Conservation (phyloP, 192 early-diverging fungal genomes). For the Thoreauomyces humboldtii region DNA sequence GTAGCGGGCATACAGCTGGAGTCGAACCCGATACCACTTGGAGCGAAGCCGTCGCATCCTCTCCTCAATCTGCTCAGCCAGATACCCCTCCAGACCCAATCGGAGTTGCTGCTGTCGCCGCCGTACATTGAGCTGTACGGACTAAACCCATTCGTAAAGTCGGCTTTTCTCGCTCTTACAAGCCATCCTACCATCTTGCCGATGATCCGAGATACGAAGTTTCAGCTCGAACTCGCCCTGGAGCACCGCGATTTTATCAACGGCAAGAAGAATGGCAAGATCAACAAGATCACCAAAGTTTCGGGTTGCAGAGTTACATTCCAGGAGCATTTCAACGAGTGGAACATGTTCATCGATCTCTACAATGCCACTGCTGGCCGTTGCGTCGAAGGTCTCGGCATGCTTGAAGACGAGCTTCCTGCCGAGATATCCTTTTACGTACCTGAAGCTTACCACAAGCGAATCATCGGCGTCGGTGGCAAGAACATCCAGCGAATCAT, state of each 20-base stretch:
- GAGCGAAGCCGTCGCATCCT: neutral
- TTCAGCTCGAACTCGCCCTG: conserved; percentile 71
- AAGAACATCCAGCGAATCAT: conserved; percentile 89
- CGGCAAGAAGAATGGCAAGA: conserved; percentile 87
- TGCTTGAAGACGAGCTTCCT: conserved; percentile 80
- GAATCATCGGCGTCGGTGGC: conserved; percentile 85
- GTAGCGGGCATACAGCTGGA: conserved; percentile 43
- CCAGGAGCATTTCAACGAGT: conserved; percentile 66
- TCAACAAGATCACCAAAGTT: conserved; percentile 78
- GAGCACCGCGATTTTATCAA: conserved; percentile 85
- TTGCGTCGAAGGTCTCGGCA: conserved; percentile 64
- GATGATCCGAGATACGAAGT: conserved; percentile 60
- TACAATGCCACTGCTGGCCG: conserved; percentile 49
- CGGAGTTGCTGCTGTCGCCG: neutral
- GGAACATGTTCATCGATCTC: conserved; percentile 81
- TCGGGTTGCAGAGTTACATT: conserved; percentile 70
- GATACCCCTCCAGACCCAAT: conserved; percentile 10
- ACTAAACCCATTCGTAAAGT: conserved; percentile 57
- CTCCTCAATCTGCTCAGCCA: neutral
- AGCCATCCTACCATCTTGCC: conserved; percentile 50
- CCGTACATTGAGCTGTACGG: conserved; percentile 69
- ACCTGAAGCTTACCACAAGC: conserved; percentile 78
- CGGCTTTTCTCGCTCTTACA: conserved; percentile 56
- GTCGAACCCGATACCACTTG: conserved; percentile 9
- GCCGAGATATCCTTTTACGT: conserved; percentile 83